Conservation (phyloP, 805 yeast genomes). For the Ogataea ganodermae region DNA sequence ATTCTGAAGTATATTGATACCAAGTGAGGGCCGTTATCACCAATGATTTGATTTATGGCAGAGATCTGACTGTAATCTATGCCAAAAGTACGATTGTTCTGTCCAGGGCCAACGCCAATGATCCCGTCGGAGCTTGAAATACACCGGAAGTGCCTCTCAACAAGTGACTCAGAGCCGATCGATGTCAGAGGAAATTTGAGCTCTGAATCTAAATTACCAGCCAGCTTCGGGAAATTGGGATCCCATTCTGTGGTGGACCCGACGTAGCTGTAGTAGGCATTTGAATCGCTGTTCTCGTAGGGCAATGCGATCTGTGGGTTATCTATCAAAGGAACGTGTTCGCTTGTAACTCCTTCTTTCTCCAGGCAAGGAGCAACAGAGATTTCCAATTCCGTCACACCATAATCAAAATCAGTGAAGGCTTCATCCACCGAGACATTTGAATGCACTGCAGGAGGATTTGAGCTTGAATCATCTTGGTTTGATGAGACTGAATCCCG, state of each 20-base stretch:
- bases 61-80: slow-evolving; percentile 38
- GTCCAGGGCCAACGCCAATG: slow-evolving; percentile 6
- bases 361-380: not conserved
- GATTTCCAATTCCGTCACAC: not conserved
- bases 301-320: not conserved
- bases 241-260: slow-evolving; percentile 23
- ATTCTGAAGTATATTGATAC: slow-evolving; percentile 66
- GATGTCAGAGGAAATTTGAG: slow-evolving; percentile 5
- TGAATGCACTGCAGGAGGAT: not conserved
- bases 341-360: not conserved
- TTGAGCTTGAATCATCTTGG: not conserved
- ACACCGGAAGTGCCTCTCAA: slow-evolving; percentile 9
- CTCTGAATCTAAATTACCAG: not conserved
- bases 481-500: not conserved
- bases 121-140: slow-evolving; percentile 10
- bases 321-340: not conserved
- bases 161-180: slow-evolving; percentile 1
- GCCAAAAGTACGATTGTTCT: not conserved
- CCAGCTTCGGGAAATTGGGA: slow-evolving; percentile 1
- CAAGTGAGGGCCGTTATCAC: slow-evolving; percentile 75
- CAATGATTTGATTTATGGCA: slow-evolving; percentile 66
- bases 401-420: not conserved
- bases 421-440: not conserved
- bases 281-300: not conserved
- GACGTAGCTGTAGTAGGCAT: not conserved